Evolutionary conservation across 2,329 filamentous ascomycete species (phyloP).

Genomic region (Trichoderma hamatum): DNA sequence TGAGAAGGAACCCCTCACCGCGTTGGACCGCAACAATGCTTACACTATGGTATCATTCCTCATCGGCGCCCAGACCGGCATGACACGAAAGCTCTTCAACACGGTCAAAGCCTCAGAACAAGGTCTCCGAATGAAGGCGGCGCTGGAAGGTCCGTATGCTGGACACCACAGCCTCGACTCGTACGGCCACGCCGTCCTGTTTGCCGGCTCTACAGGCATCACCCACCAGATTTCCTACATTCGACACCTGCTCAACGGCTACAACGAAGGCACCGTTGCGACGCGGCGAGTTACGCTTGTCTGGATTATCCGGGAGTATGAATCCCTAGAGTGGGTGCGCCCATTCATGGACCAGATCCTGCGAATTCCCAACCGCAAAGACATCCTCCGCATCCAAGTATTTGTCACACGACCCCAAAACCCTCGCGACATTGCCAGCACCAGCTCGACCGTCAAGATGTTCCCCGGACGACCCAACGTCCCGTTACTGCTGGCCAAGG

Average conservation of each 20-base stretch:
- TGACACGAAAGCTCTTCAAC: conserved; percentile 81
- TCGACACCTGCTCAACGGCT: conserved; percentile 72
- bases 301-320: conserved; percentile 89
- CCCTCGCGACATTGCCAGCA: conserved; percentile 77
- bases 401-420: conserved; percentile 89
- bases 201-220: conserved; percentile 92
- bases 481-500: conserved; percentile 74
- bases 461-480: conserved; percentile 87
- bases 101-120: conserved; percentile 60
- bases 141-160: conserved; percentile 88
- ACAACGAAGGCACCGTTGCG: conserved; percentile 71
- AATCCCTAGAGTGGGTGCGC: conserved; percentile 90
- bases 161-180: conserved; percentile 84
- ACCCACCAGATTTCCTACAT: conserved; percentile 93
- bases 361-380: conserved; percentile 75
- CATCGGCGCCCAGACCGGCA: conserved; percentile 83
- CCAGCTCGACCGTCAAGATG: conserved; percentile 83
- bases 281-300: conserved; percentile 81
- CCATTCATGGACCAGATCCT: conserved; percentile 80
- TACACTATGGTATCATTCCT: conserved; percentile 73
- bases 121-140: conserved; percentile 66
- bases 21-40: conserved; percentile 46
- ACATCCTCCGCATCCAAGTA: conserved; percentile 82
- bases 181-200: conserved; percentile 88
- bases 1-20: conserved; percentile 47